A percentile compares a stretch with the other conserved stretches of the same genome.
phyloP scores from a whole-genome alignment of 805 yeast species.

The Kodamaea fukazawae region DNA sequence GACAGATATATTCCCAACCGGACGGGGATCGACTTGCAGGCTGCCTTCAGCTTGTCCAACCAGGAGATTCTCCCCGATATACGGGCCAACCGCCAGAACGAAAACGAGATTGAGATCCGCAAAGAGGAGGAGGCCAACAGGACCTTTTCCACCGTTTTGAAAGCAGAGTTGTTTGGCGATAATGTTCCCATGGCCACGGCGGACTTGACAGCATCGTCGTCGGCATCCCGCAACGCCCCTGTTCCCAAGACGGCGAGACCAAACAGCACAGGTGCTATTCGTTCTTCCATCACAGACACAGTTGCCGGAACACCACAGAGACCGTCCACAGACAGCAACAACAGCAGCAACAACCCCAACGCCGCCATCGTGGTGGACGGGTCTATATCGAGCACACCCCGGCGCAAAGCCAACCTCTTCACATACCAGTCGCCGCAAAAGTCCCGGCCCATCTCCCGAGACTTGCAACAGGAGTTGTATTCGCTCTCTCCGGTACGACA shows the following conservation, averaged over 20 bases:
- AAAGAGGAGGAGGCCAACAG: slow-evolving; percentile 80
- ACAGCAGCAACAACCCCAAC: slow-evolving; percentile 21
- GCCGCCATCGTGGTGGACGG: slow-evolving; percentile 3
- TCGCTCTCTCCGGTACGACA: slow-evolving; percentile 85
- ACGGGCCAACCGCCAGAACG: slow-evolving; percentile 30
- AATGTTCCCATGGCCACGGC: slow-evolving; percentile 58
- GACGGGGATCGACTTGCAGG: slow-evolving; percentile 81
- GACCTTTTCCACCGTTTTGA: slow-evolving; percentile 80
- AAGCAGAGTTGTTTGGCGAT: slow-evolving; percentile 90
- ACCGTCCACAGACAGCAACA: slow-evolving; percentile 9
- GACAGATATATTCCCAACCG: slow-evolving; percentile 89
- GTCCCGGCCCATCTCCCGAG: slow-evolving; percentile 58
- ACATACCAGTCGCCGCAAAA: slow-evolving; percentile 73
- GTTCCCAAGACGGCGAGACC: slow-evolving; percentile 12
- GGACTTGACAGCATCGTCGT: slow-evolving; percentile 18
- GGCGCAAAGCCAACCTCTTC: slow-evolving; percentile 57
- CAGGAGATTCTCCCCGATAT: slow-evolving; percentile 42
- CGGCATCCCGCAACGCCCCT: slow-evolving; percentile 1
- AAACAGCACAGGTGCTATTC: slow-evolving; percentile 19
- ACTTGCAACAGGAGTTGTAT: slow-evolving; percentile 70
- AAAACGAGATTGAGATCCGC: slow-evolving; percentile 63
- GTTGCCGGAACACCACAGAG: slow-evolving; percentile 4
- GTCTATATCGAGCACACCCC: slow-evolving; percentile 30
- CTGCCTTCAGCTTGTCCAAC: slow-evolving; percentile 65
- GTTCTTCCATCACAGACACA: slow-evolving; percentile 1